Percentiles rank a stretch among this genome's conserved stretches.
These are phyloP conservation scores for Tulasnella sp. DNA, from an alignment of 768 basidiomycete species.

Conservation along the genomic window DNA sequence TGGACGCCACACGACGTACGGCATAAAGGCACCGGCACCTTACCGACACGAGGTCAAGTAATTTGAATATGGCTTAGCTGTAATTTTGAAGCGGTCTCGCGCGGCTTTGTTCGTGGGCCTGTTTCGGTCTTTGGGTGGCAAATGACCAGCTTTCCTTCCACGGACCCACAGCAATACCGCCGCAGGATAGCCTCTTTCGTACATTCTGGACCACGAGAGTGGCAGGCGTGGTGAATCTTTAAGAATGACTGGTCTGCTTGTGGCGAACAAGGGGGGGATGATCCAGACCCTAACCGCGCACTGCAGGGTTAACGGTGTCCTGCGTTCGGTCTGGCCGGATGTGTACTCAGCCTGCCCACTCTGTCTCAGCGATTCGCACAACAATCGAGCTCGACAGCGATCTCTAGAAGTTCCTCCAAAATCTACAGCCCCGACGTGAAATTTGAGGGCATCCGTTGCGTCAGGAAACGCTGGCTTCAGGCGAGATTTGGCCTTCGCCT, in stretches of 20 bases:
- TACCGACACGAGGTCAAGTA: not conserved
- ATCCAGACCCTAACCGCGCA: not conserved
- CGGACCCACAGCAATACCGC: not conserved
- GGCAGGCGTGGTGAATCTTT: not conserved
- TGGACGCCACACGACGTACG: not conserved
- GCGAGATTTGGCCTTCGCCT: too few species aligned
- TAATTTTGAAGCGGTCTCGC: not conserved
- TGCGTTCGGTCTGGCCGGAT: not conserved
- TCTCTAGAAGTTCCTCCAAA: too few species aligned
- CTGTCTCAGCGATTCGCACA: not conserved
- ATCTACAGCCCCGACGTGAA: too few species aligned
- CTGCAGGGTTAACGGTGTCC: too few species aligned
- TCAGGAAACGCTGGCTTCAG: too few species aligned
- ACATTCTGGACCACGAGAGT: not conserved
- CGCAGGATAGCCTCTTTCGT: not conserved
- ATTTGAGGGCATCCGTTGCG: too few species aligned
- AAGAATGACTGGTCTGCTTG: not conserved
- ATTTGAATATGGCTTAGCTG: not conserved
- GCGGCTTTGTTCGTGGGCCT: not conserved
- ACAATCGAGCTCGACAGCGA: not conserved
- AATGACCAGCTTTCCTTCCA: not conserved
- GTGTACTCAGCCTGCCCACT: not conserved
- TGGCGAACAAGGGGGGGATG: not conserved
- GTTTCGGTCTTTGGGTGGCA: not conserved
- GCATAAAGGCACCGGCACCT: constrained; percentile 4